Base-by-base conservation (phyloP, 345 rosid genomes). In the Trapa incisa region DNA sequence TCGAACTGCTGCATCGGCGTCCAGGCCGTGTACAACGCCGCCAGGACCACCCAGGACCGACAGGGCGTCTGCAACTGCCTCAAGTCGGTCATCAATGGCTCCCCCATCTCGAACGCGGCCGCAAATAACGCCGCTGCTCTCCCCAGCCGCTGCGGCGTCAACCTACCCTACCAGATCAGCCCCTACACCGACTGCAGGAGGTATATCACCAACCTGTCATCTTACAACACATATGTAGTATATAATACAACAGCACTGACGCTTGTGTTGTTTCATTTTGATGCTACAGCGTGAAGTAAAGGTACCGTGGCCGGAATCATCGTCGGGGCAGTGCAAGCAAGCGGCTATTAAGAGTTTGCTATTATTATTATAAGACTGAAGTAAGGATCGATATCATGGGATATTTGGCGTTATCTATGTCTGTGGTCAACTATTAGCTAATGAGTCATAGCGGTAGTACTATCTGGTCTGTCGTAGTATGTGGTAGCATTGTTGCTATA, bases 121-220 rank as follows among this genome's bases (percentile, higher is more conserved):
- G 3, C 33, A 12, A n/a, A 39, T 41, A 37, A 37, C 48, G 66
- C 66, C 22, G 47, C 47, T 22, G 16, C 47, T 8, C 66, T 64
- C 48, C 66, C 66, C 1, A 35, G 5, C 29, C 38, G 8, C 47
- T 64, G 66, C 47, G 66, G 66, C 17, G 48, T 64, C 66, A 64
- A 37, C 13, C 22, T 64, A 9, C 47, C 66, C 16, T 64, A 3
- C 47, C 38, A 64, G 66, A 64, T 64, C 66, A 64, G 66, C 33
- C 47, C 66, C 8, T 64, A 47, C 22, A 64, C 66, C 47, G 66
- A 64, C 66, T 64, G 66, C 66, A 64, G 11, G 47, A 64, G 47
- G 66, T 64, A 61, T 22, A 22, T 22, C 29, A 22, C 29, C 29
- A 22, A 22, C 29, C 29, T 22, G 29, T 22, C 29, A 22, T 22